A percentile compares a stretch with the other conserved stretches of the same genome.
These are phyloP conservation scores for Musa beccarii DNA, from an alignment of 176 grass and related monocot genomes.

Conservation along the genomic window DNA sequence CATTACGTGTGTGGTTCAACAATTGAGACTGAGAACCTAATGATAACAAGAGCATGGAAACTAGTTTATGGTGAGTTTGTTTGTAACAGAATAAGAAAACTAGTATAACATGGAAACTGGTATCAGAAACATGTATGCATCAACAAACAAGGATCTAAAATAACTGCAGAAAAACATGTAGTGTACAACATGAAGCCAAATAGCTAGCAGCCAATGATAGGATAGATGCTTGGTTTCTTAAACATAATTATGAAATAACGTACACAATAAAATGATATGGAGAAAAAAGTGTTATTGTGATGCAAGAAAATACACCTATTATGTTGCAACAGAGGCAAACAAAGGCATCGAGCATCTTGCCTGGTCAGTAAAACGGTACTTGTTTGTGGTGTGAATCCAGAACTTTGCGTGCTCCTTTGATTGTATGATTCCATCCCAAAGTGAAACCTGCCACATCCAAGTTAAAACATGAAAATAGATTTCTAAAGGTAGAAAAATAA, in stretches of 20 bases:
- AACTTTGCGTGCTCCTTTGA: slow-evolving; percentile 80
- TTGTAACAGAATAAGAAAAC: no score
- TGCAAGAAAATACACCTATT: not conserved
- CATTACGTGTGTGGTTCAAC: no score
- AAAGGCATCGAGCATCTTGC: slow-evolving; percentile 16
- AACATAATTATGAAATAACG: not conserved
- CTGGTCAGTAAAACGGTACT: slow-evolving; percentile 97
- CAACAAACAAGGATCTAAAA: not conserved
- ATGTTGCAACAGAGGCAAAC: not conserved
- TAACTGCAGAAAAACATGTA: not conserved
- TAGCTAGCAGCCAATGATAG: not conserved
- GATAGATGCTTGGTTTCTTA: not conserved
- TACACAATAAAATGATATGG: not conserved
- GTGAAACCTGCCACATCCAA: slow-evolving; percentile 56
- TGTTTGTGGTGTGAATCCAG: slow-evolving; percentile 95
- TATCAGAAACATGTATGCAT: not conserved
- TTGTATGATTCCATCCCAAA: slow-evolving; percentile 99
- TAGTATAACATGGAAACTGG: no score
- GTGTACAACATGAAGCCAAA: not conserved
- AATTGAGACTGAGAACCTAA: no score
- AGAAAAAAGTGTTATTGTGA: not conserved
- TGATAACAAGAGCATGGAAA: no score
- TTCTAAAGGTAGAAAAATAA: not conserved
- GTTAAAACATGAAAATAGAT: not conserved
- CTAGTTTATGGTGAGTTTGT: no score